Conservation (phyloP, 192 early-diverging fungal species). For the Bifiguratus adelaidae region DNA sequence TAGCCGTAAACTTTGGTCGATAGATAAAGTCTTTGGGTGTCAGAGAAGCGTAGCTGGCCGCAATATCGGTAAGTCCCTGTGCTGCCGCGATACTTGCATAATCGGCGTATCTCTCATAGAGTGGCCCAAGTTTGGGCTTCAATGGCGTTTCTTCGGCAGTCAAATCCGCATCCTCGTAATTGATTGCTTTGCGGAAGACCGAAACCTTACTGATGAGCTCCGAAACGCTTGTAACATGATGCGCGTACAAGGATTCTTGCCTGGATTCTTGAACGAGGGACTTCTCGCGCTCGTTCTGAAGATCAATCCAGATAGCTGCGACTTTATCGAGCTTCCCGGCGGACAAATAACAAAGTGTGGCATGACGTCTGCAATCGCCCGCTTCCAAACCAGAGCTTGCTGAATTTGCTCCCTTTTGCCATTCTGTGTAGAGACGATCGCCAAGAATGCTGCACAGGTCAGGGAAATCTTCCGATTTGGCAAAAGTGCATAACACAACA, state of each 20-base stretch:
- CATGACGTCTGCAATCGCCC: slow-evolving; percentile 32
- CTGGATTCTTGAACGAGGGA: slow-evolving; percentile 7
- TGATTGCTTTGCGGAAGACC: slow-evolving; percentile 87
- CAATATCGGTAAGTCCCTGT: slow-evolving; percentile 70
- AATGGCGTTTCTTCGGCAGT: slow-evolving; percentile 17
- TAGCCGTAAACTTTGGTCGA: no score
- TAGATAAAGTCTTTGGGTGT: slow-evolving; percentile 44
- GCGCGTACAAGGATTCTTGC: slow-evolving; percentile 22
- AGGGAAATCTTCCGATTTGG: slow-evolving; percentile 72
- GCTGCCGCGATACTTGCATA: slow-evolving; percentile 67
- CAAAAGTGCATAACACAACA: slow-evolving; percentile 91
- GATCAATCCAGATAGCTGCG: slow-evolving; percentile 67
- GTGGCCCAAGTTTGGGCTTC: slow-evolving; percentile 40
- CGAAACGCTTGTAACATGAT: slow-evolving; percentile 52
- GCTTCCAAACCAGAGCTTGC: slow-evolving; percentile 11
- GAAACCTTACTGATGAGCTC: slow-evolving; percentile 82
- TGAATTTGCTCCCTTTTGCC: slow-evolving; percentile 11
- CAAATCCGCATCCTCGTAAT: slow-evolving; percentile 75
- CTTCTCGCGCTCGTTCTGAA: slow-evolving; percentile 38
- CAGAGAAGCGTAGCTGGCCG: slow-evolving; percentile 67
- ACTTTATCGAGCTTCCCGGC: slow-evolving; percentile 79
- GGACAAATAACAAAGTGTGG: slow-evolving; percentile 75
- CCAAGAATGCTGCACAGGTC: slow-evolving; percentile 58
- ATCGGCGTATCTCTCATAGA: slow-evolving; percentile 83
- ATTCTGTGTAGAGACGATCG: slow-evolving; percentile 40